phyloP scores from a whole-genome alignment of 306 rosid genomes.

The Prunus mongolica region DNA sequence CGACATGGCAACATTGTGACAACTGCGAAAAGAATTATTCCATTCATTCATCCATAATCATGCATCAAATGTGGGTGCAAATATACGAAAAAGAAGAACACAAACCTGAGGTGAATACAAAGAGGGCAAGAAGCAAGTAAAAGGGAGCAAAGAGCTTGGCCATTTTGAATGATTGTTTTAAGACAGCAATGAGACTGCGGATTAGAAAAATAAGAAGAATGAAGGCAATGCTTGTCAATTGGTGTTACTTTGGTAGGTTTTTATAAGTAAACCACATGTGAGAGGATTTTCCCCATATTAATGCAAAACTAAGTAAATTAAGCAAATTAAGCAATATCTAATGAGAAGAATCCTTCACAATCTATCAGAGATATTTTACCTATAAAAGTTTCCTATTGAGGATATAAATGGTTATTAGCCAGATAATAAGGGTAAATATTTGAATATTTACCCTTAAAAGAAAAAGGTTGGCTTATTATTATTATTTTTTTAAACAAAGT shows the following conservation, averaged over 20 bases:
- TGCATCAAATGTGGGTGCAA: background rate
- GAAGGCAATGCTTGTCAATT: background rate
- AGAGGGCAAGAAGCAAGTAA: background rate
- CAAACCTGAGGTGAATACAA: background rate
- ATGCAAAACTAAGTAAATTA: background rate
- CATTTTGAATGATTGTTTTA: background rate
- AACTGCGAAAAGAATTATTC: background rate
- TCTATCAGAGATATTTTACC: background rate
- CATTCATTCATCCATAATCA: background rate
- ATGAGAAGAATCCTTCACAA: background rate
- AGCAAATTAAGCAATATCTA: background rate
- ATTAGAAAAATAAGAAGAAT: background rate
- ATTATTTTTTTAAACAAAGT: too few species aligned
- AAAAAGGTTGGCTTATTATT: too few species aligned
- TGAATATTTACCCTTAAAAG: too few species aligned
- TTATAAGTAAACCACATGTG: background rate
- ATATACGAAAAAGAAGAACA: background rate
- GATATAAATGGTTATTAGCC: too few species aligned
- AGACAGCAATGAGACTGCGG: background rate
- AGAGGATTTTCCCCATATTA: background rate
- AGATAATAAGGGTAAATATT: too few species aligned
- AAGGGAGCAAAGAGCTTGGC: slow-evolving; percentile 5
- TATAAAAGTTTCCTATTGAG: too few species aligned
- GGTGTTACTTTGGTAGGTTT: background rate
- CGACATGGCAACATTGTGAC: too few species aligned